Percentiles rank a stretch among this genome's conserved stretches.
phyloP scores from a whole-genome alignment of 805 yeast species.

The Lachancea nothofagi region DNA sequence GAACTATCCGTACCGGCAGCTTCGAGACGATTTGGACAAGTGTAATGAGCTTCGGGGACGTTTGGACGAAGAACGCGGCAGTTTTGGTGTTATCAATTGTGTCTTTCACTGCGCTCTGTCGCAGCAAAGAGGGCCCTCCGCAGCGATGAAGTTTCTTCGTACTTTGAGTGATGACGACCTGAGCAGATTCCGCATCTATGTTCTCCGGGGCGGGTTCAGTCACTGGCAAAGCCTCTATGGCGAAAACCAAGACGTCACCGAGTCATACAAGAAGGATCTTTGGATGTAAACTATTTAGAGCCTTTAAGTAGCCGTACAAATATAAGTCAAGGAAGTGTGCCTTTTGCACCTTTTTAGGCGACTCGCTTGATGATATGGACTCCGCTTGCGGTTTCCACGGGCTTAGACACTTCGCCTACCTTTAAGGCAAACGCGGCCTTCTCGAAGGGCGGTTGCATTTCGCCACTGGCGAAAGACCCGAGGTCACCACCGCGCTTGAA shows the following conservation, averaged over 20 bases:
- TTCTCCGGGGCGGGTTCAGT: slow-evolving; percentile 79
- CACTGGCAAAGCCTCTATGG: slow-evolving; percentile 80
- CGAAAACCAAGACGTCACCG: slow-evolving; percentile 57
- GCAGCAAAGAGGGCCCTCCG: slow-evolving; percentile 87
- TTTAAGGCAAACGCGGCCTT: slow-evolving; percentile 75
- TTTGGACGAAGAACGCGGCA: slow-evolving; percentile 26
- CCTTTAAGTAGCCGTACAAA: slow-evolving; percentile 1
- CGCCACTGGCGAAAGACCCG: slow-evolving; percentile 82
- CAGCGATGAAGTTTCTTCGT: slow-evolving; percentile 58
- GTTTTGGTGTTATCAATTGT: slow-evolving; percentile 26
- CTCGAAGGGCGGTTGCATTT: slow-evolving; percentile 94
- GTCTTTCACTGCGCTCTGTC: slow-evolving; percentile 90
- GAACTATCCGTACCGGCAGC: slow-evolving; percentile 25
- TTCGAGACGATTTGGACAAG: slow-evolving; percentile 53
- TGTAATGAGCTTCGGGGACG: slow-evolving; percentile 46
- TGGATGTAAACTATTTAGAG: slow-evolving; percentile 32
- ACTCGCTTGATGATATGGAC: slow-evolving; percentile 84
- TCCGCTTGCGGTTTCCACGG: slow-evolving; percentile 88
- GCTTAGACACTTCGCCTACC: slow-evolving; percentile 76
- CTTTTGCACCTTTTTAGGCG: slow-evolving; percentile 40
- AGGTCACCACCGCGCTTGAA: slow-evolving; percentile 87
- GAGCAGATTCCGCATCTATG: slow-evolving; percentile 50
- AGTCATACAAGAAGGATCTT: slow-evolving; percentile 44
- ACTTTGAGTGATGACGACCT: slow-evolving; percentile 21
- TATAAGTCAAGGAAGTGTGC: not conserved